These are phyloP conservation scores for Teunomyces cretensis DNA, from an alignment of 805 yeast genomes.

Conservation along the genomic window DNA sequence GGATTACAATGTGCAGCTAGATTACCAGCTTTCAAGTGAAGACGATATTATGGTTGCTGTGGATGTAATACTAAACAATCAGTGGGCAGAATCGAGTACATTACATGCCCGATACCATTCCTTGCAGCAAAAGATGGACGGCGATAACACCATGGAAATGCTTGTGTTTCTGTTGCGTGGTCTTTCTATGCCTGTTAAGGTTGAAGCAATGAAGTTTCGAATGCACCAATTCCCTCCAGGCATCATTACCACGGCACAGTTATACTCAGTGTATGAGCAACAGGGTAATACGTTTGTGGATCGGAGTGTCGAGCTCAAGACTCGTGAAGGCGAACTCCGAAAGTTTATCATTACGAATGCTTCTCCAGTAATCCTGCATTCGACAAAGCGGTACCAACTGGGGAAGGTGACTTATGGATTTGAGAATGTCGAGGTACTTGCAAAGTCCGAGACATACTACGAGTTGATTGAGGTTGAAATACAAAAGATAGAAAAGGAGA, in stretches of 20 bases:
- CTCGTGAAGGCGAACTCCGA: slow-evolving; percentile 36
- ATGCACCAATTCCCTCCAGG: slow-evolving; percentile 35
- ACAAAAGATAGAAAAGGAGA: slow-evolving; percentile 6
- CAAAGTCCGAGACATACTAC: slow-evolving; percentile 23
- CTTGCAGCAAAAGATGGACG: slow-evolving; percentile 9
- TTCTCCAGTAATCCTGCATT: slow-evolving; percentile 44
- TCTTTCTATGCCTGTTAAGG: slow-evolving; percentile 32
- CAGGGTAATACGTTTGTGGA: slow-evolving; percentile 53
- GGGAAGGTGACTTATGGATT: slow-evolving; percentile 43
- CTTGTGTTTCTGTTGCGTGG: slow-evolving; percentile 35
- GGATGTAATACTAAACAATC: slow-evolving; percentile 31
- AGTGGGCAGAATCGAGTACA: slow-evolving; percentile 37
- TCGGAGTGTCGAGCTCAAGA: slow-evolving; percentile 37
- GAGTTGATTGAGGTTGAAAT: slow-evolving; percentile 15
- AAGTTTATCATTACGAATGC: slow-evolving; percentile 44
- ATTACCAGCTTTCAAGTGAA: slow-evolving; percentile 32
- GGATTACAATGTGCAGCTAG: slow-evolving; percentile 41
- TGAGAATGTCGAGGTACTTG: slow-evolving; percentile 41
- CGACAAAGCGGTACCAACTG: slow-evolving; percentile 24
- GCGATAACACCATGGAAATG: slow-evolving; percentile 19
- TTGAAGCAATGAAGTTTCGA: slow-evolving; percentile 37
- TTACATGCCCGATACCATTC: slow-evolving; percentile 25
- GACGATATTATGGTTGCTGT: slow-evolving; percentile 33
- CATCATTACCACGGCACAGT: slow-evolving; percentile 44
- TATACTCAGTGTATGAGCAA: slow-evolving; percentile 47